These are phyloP conservation scores for Ascodesmis nigricans DNA, from an alignment of 495 filamentous ascomycete species.

Conservation along the genomic window DNA sequence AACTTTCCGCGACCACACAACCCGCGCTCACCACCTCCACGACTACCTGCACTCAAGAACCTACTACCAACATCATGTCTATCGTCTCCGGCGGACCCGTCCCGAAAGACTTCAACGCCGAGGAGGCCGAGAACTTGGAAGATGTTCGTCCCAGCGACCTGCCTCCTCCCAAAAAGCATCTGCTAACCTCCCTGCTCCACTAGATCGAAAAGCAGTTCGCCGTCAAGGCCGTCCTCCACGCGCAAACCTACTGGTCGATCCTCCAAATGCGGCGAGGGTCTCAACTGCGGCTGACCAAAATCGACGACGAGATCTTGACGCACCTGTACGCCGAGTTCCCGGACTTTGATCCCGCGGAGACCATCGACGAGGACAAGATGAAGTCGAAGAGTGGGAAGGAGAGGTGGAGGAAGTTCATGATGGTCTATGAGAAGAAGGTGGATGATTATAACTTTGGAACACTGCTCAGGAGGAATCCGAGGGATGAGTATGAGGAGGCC, in stretches of 20 bases:
- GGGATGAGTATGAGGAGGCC: conserved; percentile 64
- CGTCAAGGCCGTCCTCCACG: conserved; percentile 90
- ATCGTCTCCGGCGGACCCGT: too few species aligned
- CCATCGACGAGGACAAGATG: conserved; percentile 82
- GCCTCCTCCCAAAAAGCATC: not conserved
- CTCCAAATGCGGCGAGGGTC: conserved; percentile 77
- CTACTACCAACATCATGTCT: too few species aligned
- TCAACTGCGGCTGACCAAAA: conserved; percentile 64
- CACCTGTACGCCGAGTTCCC: conserved; percentile 75
- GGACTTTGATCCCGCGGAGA: conserved; percentile 60
- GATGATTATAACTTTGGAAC: conserved; percentile 96
- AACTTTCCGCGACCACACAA: too few species aligned
- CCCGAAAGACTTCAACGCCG: conserved; percentile 47
- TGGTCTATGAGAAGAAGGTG: conserved; percentile 69
- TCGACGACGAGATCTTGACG: conserved; percentile 82
- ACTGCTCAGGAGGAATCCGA: conserved; percentile 57
- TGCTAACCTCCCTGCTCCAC: not conserved
- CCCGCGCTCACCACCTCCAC: too few species aligned
- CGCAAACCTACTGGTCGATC: conserved; percentile 90
- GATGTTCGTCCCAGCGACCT: conserved; percentile 32
- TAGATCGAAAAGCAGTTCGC: conserved; percentile 99
- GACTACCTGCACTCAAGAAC: too few species aligned
- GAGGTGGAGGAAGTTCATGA: conserved; percentile 86
- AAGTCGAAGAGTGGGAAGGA: conserved; percentile 96
- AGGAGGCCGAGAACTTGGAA: conserved; percentile 54